Conservation (phyloP, 805 yeast species). For the Yarrowia bubula region DNA sequence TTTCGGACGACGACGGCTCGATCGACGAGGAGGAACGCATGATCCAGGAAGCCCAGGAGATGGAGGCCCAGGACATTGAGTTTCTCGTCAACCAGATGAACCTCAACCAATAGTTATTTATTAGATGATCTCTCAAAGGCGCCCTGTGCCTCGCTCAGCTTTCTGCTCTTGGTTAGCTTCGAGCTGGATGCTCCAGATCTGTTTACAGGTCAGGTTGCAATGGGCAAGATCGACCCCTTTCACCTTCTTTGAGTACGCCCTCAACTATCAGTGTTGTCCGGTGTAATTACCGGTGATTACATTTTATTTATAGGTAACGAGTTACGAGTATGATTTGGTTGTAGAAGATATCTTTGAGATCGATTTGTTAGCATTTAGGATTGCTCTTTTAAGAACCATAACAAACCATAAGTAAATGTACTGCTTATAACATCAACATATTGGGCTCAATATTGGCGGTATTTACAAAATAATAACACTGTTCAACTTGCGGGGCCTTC, state of each 20-base stretch:
- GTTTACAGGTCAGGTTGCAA: not conserved
- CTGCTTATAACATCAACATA: too few relatives aligned
- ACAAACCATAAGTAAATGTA: too few relatives aligned
- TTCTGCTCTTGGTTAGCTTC: slow-evolving; percentile 20
- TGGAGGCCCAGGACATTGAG: slow-evolving; percentile 24
- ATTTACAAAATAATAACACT: too few relatives aligned
- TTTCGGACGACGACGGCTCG: not conserved
- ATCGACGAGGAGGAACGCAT: slow-evolving; percentile 6
- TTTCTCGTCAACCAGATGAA: slow-evolving; percentile 14
- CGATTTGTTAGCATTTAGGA: too few relatives aligned
- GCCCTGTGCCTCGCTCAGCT: slow-evolving; percentile 29
- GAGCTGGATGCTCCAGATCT: slow-evolving; percentile 22
- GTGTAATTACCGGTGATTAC: slow-evolving; percentile 27
- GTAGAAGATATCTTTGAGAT: too few relatives aligned
- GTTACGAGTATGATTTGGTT: not conserved
- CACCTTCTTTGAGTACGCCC: slow-evolving; percentile 28
- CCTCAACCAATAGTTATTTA: slow-evolving; percentile 3
- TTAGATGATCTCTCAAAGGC: not conserved
- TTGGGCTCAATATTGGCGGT: too few relatives aligned
- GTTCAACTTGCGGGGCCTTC: too few relatives aligned
- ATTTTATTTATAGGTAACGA: slow-evolving; percentile 11
- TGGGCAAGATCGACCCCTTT: slow-evolving; percentile 25
- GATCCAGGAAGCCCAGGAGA: slow-evolving; percentile 8
- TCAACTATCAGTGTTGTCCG: slow-evolving; percentile 25
- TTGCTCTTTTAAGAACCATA: too few relatives aligned